These are phyloP conservation scores for Neofusicoccum ribis DNA, from an alignment of 2,329 filamentous ascomycete species.

Conservation along the genomic window DNA sequence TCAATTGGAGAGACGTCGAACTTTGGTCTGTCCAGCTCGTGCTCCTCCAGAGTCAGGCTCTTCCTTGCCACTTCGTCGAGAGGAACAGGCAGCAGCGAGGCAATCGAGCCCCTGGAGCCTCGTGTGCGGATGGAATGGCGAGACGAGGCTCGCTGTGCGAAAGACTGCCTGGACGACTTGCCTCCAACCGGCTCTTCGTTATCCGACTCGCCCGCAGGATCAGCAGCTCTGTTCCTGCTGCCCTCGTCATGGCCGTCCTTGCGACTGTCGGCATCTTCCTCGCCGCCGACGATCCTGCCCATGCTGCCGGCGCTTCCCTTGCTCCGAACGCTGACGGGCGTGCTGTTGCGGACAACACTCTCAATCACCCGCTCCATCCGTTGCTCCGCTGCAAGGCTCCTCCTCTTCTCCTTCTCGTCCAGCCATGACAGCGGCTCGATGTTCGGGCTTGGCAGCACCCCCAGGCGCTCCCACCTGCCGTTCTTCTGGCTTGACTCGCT, in stretches of 20 bases:
- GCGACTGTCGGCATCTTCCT: not conserved
- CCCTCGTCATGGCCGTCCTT: too few species aligned
- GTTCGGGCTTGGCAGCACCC: constrained; percentile 11
- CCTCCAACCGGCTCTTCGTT: not conserved
- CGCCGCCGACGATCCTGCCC: not conserved
- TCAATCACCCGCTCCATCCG: constrained; percentile 16
- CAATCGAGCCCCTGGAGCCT: not conserved
- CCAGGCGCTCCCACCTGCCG: constrained; percentile 8
- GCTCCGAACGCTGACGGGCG: constrained; percentile 8
- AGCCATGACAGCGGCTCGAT: constrained; percentile 16
- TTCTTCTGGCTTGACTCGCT: not conserved
- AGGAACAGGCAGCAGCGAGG: constrained; percentile 11
- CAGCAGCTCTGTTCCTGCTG: not conserved
- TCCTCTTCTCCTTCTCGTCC: constrained; percentile 13
- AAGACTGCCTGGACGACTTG: constrained; percentile 6
- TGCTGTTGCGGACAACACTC: constrained; percentile 17
- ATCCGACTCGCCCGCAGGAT: not conserved
- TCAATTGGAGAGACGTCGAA: constrained; percentile 5
- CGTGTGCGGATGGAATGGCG: constrained; percentile 10
- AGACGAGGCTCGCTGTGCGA: constrained; percentile 2
- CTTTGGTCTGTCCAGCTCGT: constrained; percentile 4
- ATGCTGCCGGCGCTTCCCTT: constrained; percentile 10
- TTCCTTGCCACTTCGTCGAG: constrained; percentile 17
- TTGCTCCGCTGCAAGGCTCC: not conserved
- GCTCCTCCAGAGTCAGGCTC: constrained; percentile 12